A percentile compares a stretch with the other conserved stretches of the same genome.
Conservation (phyloP, 805 yeast species). For the Allodekkera sacchari region DNA sequence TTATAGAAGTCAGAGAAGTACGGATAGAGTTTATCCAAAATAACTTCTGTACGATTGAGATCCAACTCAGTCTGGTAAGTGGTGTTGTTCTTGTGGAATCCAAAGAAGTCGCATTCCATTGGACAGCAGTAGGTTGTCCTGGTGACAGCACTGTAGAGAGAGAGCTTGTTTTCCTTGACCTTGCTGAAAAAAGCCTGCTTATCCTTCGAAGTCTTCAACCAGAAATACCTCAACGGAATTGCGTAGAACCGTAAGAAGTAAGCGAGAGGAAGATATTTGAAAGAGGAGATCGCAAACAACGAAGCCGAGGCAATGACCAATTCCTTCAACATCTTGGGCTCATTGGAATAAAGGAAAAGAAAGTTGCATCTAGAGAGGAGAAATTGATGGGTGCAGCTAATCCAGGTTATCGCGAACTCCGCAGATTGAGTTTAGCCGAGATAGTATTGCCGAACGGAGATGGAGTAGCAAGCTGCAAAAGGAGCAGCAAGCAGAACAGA, state of each 20-base stretch:
- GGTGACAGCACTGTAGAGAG: slow-evolving; percentile 6
- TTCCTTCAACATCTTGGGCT: slow-evolving; percentile 1
- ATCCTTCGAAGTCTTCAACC: slow-evolving; percentile 26
- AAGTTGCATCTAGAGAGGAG: not conserved
- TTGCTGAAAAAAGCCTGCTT: not conserved
- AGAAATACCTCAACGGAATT: slow-evolving; percentile 32
- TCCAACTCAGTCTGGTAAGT: slow-evolving; percentile 81
- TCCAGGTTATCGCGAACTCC: too few species aligned
- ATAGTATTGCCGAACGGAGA: too few species aligned
- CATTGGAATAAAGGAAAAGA: not conserved
- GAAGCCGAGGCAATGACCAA: slow-evolving; percentile 1
- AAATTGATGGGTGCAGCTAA: not conserved
- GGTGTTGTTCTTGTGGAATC: slow-evolving; percentile 76
- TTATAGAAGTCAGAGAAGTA: slow-evolving; percentile 17
- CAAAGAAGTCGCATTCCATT: slow-evolving; percentile 75
- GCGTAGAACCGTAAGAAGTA: slow-evolving; percentile 57
- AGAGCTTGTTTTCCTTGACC: not conserved
- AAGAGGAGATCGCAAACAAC: slow-evolving; percentile 25
- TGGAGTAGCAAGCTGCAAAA: too few species aligned
- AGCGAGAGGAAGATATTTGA: slow-evolving; percentile 62
- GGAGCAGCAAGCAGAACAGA: too few species aligned
- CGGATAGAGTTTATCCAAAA: slow-evolving; percentile 41
- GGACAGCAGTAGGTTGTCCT: slow-evolving; percentile 41
- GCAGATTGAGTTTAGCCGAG: too few species aligned
- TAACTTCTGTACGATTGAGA: slow-evolving; percentile 58